A percentile compares a stretch with the other conserved stretches of the same genome.
Evolutionary conservation across 306 rosid species (phyloP).

Genomic region (Citrullus mucosospermus): DNA sequence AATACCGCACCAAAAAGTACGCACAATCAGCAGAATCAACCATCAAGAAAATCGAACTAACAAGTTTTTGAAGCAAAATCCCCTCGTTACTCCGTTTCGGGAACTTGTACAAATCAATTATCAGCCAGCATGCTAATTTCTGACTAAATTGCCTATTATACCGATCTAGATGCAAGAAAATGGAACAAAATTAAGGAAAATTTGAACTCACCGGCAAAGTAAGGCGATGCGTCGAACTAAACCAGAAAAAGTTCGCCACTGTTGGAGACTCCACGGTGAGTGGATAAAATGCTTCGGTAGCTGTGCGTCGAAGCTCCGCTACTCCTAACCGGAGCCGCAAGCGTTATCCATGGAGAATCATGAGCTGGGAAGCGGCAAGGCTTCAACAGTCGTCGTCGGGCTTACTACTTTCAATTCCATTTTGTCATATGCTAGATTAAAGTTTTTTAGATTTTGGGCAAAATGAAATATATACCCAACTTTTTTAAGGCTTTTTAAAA

Average conservation of each 20-base stretch:
- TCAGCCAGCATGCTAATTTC: background rate
- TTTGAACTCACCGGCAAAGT: background rate
- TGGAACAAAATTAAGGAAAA: background rate
- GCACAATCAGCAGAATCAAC: background rate
- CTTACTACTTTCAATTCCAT: background rate
- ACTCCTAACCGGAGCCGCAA: background rate
- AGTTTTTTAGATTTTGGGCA: no score
- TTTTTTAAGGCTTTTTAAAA: no score
- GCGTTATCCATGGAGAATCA: background rate
- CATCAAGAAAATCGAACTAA: background rate
- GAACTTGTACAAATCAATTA: background rate
- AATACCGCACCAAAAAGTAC: background rate
- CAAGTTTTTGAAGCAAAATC: background rate
- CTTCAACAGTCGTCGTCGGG: background rate
- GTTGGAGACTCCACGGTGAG: background rate
- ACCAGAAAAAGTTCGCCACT: background rate
- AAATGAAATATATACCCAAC: no score
- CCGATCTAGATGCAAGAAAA: background rate
- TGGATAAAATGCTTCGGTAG: background rate
- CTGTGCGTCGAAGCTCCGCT: background rate
- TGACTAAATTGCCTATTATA: background rate
- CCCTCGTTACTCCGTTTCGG: background rate
- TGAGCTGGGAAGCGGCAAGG: background rate
- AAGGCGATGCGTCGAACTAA: background rate
- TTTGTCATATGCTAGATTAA: background rate